Evolutionary conservation across 306 rosid species (phyloP).

Genomic region (Sphenostylis stenocarpa): DNA sequence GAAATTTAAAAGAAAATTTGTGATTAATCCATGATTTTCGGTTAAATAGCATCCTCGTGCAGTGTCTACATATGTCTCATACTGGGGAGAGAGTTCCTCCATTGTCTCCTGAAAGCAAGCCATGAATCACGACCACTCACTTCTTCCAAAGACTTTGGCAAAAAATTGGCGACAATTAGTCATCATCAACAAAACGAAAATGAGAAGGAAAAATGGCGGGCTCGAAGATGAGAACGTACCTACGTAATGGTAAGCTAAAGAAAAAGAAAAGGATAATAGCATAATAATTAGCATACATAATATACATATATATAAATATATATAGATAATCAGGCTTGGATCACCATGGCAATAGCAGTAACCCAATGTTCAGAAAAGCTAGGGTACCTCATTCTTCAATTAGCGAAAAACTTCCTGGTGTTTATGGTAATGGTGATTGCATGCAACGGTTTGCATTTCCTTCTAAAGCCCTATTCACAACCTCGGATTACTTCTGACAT

Average conservation of each 20-base stretch:
- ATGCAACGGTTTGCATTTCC: slow-evolving; percentile 65
- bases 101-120: slow-evolving; percentile 65
- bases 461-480: slow-evolving; percentile 62
- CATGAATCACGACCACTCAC: slow-evolving; percentile 48
- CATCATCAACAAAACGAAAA: slow-evolving; percentile 12
- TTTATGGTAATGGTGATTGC: slow-evolving; percentile 65
- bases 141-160: slow-evolving; percentile 27
- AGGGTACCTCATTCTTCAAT: slow-evolving; percentile 35
- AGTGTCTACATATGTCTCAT: slow-evolving; percentile 8
- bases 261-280: neutral
- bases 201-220: neutral
- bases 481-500: slow-evolving; percentile 77
- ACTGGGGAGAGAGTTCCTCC: slow-evolving; percentile 47
- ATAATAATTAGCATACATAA: too few relatives aligned
- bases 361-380: slow-evolving; percentile 53
- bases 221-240: neutral
- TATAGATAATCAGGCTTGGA: neutral
- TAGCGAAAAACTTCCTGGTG: slow-evolving; percentile 46
- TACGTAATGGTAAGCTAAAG: neutral
- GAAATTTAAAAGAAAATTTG: slow-evolving; percentile 24
- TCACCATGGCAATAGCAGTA: neutral
- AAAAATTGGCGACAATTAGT: slow-evolving; percentile 26
- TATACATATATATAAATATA: neutral
- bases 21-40: slow-evolving; percentile 42
- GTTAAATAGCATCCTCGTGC: neutral